Conservation (phyloP, 495 filamentous ascomycete species). For the Polyplosphaeria fusca region DNA sequence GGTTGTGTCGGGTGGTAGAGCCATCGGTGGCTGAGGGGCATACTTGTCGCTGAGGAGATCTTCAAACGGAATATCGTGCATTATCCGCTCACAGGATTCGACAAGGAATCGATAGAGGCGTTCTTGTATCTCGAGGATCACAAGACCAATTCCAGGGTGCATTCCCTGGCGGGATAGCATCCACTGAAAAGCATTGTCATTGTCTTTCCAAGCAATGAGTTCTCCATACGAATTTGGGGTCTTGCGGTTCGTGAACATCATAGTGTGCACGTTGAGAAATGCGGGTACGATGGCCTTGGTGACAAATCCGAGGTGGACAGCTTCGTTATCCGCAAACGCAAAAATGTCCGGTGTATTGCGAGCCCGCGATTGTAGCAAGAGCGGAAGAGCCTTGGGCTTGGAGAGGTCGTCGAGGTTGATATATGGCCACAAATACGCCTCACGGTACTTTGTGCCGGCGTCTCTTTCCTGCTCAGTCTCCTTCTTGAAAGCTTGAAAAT, state of each 20-base stretch:
- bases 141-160: slow-evolving; percentile 46
- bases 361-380: slow-evolving; percentile 51
- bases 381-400: slow-evolving; percentile 43
- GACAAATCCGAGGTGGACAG: slow-evolving; percentile 34
- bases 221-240: slow-evolving; percentile 46
- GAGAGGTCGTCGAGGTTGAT: slow-evolving; percentile 58
- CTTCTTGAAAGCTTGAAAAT: slow-evolving; percentile 43
- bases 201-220: slow-evolving; percentile 44
- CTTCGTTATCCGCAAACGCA: slow-evolving; percentile 39
- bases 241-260: slow-evolving; percentile 44
- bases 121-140: slow-evolving; percentile 49
- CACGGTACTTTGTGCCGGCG: slow-evolving; percentile 25
- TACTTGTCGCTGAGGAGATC: slow-evolving; percentile 24
- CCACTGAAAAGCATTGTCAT: slow-evolving; percentile 41
- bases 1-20: slow-evolving; percentile 7
- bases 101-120: slow-evolving; percentile 47
- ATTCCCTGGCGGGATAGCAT: slow-evolving; percentile 34
- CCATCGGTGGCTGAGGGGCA: slow-evolving; percentile 37
- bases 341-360: slow-evolving; percentile 48
- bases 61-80: slow-evolving; percentile 44
- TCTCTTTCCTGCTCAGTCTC: background rate
- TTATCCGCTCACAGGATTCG: slow-evolving; percentile 41
- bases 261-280: slow-evolving; percentile 44
- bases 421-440: slow-evolving; percentile 51
- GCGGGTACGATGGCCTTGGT: slow-evolving; percentile 37